Percentiles rank a stretch among this genome's conserved stretches.
Conservation (phyloP, 2,329 filamentous ascomycete genomes). For the Penicillium polonicum region DNA sequence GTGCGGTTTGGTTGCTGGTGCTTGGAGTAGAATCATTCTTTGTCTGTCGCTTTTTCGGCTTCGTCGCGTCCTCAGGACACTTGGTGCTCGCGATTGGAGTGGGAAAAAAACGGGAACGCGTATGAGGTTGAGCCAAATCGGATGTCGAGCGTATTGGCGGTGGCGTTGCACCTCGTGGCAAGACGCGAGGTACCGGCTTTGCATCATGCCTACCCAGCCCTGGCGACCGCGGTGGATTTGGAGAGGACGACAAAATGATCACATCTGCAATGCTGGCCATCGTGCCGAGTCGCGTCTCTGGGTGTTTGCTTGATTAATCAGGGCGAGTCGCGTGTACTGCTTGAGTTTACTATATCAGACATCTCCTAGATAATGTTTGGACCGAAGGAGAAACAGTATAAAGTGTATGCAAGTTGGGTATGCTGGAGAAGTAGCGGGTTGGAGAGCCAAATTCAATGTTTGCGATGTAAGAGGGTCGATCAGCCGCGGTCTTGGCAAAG, state of each 20-base stretch:
- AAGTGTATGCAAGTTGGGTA: not conserved
- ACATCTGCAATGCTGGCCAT: conserved; percentile 42
- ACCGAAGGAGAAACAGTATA: not conserved
- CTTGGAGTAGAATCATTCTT: conserved; percentile 15
- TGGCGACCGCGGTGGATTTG: conserved; percentile 35
- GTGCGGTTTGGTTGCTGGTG: not conserved
- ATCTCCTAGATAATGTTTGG: not conserved
- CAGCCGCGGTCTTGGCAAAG: conserved; percentile 35
- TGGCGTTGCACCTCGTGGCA: conserved; percentile 25
- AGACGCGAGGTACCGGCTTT: conserved; percentile 15
- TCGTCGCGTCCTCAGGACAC: conserved; percentile 3
- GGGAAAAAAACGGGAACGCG: conserved; percentile 30
- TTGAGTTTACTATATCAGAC: not conserved
- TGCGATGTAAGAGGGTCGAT: conserved; percentile 8
- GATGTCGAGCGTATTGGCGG: conserved; percentile 30
- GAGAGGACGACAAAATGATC: conserved; percentile 45
- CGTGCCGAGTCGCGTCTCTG: conserved; percentile 22
- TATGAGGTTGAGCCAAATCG: conserved; percentile 23
- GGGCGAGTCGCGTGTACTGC: not conserved
- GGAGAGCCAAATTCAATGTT: not conserved
- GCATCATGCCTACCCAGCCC: conserved; percentile 24
- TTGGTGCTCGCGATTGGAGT: conserved; percentile 7
- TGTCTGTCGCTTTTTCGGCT: conserved; percentile 12
- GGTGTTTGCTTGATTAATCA: conserved; percentile 1
- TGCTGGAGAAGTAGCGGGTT: not conserved